Evolutionary conservation across 2,329 filamentous ascomycete genomes (phyloP).

Genomic region (Alternaria gaisen): DNA sequence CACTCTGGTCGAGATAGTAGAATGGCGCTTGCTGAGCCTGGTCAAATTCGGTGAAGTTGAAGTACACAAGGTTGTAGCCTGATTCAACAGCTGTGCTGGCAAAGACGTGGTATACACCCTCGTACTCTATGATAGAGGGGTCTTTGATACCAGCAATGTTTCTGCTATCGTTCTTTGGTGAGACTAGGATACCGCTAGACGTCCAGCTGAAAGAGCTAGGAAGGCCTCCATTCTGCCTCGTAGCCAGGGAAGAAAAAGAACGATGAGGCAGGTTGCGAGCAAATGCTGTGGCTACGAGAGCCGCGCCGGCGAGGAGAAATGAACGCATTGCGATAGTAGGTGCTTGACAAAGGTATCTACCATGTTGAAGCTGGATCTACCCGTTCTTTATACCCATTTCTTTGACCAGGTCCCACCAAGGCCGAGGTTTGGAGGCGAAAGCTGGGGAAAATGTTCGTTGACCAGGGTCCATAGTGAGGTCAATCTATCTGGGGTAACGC

Average conservation of each 20-base stretch:
- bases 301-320: slow-evolving; percentile 12
- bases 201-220: slow-evolving; percentile 44
- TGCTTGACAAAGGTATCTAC: neutral
- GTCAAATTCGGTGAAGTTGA: slow-evolving; percentile 52
- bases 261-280: slow-evolving; percentile 14
- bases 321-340: slow-evolving; percentile 9
- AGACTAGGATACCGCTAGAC: slow-evolving; percentile 37
- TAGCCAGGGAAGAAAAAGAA: neutral
- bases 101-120: slow-evolving; percentile 57
- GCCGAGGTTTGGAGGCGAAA: slow-evolving; percentile 1
- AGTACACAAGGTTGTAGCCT: slow-evolving; percentile 54
- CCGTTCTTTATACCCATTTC: neutral
- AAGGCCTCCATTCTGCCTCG: slow-evolving; percentile 19
- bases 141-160: slow-evolving; percentile 46
- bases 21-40: slow-evolving; percentile 46
- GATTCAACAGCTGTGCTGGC: slow-evolving; percentile 49
- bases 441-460: neutral
- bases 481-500: neutral
- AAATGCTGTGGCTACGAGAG: slow-evolving; percentile 19
- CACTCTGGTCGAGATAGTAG: slow-evolving; percentile 51
- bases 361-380: neutral
- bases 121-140: slow-evolving; percentile 44
- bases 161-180: slow-evolving; percentile 41
- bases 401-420: neutral
- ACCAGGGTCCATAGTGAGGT: neutral